Percentiles rank a stretch among this genome's conserved stretches.
phyloP scores from a whole-genome alignment of 2,329 filamentous ascomycete genomes.

The Corynespora cassiicola region DNA sequence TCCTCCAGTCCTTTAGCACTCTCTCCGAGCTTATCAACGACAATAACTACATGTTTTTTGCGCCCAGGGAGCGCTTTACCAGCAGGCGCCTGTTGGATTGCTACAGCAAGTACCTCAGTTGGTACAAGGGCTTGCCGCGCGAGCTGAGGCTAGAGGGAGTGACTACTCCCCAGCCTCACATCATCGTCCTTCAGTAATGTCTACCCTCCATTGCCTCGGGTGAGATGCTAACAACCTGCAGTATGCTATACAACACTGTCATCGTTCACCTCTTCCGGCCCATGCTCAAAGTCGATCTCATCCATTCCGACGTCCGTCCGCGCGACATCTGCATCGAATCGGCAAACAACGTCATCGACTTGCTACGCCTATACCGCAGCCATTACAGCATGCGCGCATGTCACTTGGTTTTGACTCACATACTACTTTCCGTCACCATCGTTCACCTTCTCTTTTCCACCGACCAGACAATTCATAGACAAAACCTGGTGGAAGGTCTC shows the following conservation, averaged over 20 bases:
- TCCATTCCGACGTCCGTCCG: slow-evolving; percentile 67
- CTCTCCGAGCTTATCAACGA: slow-evolving; percentile 77
- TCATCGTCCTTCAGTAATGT: slow-evolving; percentile 77
- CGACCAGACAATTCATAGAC: slow-evolving; percentile 36
- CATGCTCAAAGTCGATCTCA: slow-evolving; percentile 67
- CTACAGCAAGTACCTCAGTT: slow-evolving; percentile 73
- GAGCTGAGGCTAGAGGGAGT: slow-evolving; percentile 59
- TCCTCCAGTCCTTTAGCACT: slow-evolving; percentile 66
- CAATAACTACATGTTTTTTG: slow-evolving; percentile 74
- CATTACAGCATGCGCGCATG: slow-evolving; percentile 52
- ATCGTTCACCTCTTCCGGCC: slow-evolving; percentile 78
- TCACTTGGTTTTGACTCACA: slow-evolving; percentile 46
- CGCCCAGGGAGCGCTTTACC: slow-evolving; percentile 70
- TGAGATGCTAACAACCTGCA: slow-evolving; percentile 19
- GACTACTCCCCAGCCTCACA: slow-evolving; percentile 71
- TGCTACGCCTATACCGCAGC: slow-evolving; percentile 51
- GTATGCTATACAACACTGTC: slow-evolving; percentile 73
- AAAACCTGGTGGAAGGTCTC: slow-evolving; percentile 52
- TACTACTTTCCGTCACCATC: slow-evolving; percentile 50
- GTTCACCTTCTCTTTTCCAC: slow-evolving; percentile 55
- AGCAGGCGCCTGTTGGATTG: slow-evolving; percentile 68
- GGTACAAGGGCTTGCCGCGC: slow-evolving; percentile 73
- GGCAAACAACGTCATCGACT: slow-evolving; percentile 51
- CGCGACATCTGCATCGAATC: slow-evolving; percentile 68
- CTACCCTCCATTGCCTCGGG: not conserved